These are phyloP conservation scores for Fusarium sp. DNA, from an alignment of 2,329 filamentous ascomycete species.

Conservation along the genomic window DNA sequence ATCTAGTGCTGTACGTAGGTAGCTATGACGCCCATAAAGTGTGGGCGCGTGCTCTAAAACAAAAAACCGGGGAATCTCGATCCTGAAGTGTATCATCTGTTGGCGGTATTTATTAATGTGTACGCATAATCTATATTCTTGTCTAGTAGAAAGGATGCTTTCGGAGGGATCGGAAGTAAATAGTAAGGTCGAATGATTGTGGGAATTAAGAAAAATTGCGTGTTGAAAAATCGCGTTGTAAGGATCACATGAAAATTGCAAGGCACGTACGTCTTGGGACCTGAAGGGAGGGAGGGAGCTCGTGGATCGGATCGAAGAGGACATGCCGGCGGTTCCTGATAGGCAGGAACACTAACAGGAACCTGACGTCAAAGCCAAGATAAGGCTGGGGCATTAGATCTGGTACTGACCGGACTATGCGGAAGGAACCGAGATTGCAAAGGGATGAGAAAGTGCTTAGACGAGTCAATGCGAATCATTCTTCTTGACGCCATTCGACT, in stretches of 20 bases:
- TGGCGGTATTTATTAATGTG: slow-evolving; percentile 8
- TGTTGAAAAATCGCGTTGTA: slow-evolving; percentile 2
- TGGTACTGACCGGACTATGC: not conserved
- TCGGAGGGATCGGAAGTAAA: not conserved
- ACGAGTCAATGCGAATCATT: not conserved
- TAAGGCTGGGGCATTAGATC: slow-evolving; percentile 4
- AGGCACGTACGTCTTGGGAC: not conserved
- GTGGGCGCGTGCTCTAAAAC: slow-evolving; percentile 38
- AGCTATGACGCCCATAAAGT: slow-evolving; percentile 41
- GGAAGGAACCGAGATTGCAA: slow-evolving; percentile 19
- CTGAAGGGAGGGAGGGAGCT: not conserved
- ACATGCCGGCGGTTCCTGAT: slow-evolving; percentile 43
- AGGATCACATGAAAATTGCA: slow-evolving; percentile 32
- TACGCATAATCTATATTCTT: not conserved
- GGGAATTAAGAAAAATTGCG: slow-evolving; percentile 7
- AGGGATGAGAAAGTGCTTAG: not conserved
- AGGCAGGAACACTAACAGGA: slow-evolving; percentile 44
- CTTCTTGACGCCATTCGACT: not conserved
- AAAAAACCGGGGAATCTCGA: slow-evolving; percentile 34
- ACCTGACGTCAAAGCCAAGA: slow-evolving; percentile 43
- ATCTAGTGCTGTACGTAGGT: slow-evolving; percentile 25
- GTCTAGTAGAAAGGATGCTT: not conserved
- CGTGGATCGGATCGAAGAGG: slow-evolving; percentile 4
- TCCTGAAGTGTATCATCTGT: slow-evolving; percentile 23
- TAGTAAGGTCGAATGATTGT: not conserved